Evolutionary conservation across 2,329 filamentous ascomycete genomes (phyloP), one percentile per base, ranked within the genome.

Genomic region (Stemphylium vesicarium): DNA sequence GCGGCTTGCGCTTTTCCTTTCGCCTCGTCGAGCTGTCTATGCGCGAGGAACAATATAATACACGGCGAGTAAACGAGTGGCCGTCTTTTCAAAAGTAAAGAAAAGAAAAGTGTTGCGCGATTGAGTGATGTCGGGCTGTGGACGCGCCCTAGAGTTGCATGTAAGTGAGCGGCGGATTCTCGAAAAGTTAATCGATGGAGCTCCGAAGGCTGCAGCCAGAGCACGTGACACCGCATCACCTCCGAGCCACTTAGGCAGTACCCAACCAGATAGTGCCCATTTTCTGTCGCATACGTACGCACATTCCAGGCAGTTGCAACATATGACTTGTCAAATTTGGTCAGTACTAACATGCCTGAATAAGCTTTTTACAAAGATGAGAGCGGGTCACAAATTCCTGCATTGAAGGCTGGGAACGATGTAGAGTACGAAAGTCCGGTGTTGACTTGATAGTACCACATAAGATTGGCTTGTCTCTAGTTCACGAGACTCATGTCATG

Each of bases 101-200:
- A 41, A 54, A 49, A 22, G 53, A 47, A 58, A 53, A 47, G 24
- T 13, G 24, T 15, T 24, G 38, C 42, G 56, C 38, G 32, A 56
- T 56, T 55, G 51, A 57, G 53, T 44, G 41, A 39, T 36, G 53
- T 53, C 56, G 53, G 64, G 60, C 60, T 64, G 55, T 61, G 63
- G 62, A 58, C 58, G 55, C 58, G 63, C 65, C 65, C 65, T 66
- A 57, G 42, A 53, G 63, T 62, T 60, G 50, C 40, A 48, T 60
- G 52, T 40, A 56, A 60, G 53, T 59, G 50, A 51, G 62, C 57
- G 55, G 48, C 52, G 40, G 31, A 29, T 43, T 51, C 31, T 46
- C 49, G 50, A 56, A 60, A 63, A 55, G 43, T 53, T 58, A 51
- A 44, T 37, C 46, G 40, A 48, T 41, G 15, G 52, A 63, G 60